Percentiles rank a stretch among this genome's conserved stretches.
Evolutionary conservation across 192 early-diverging fungal species (phyloP).

Genomic region (Mortierella claussenii): DNA sequence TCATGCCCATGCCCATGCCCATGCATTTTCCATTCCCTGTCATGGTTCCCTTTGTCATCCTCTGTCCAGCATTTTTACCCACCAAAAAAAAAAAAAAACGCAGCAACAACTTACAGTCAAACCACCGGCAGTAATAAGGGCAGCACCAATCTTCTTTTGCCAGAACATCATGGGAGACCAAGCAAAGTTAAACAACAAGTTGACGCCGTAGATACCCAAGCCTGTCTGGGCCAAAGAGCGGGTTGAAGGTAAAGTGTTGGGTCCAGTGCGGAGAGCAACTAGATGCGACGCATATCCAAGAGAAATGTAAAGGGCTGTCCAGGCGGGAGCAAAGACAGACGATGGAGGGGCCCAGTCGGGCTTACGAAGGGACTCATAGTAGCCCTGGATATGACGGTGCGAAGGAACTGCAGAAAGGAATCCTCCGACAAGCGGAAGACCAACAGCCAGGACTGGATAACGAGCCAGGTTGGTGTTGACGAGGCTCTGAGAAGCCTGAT

Average conservation of each 20-base stretch:
- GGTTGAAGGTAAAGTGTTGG: conserved; percentile 9
- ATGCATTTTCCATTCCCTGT: no score
- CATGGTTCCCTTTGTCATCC: no score
- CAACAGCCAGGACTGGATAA: conserved; percentile 41
- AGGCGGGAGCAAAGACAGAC: conserved; percentile 23
- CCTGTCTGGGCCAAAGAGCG: conserved; percentile 23
- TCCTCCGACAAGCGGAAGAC: conserved; percentile 39
- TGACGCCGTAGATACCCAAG: conserved; percentile 28
- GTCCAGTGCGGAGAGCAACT: conserved; percentile 17
- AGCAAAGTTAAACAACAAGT: conserved; percentile 43
- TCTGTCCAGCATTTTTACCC: no score
- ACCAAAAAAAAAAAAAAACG: no score
- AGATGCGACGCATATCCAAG: conserved; percentile 45
- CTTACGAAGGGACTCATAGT: conserved; percentile 18
- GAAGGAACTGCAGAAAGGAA: conserved; percentile 32
- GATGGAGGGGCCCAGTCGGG: conserved; percentile 29
- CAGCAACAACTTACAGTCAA: conserved; percentile 39
- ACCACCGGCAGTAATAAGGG: conserved; percentile 29
- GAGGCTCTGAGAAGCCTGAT: conserved; percentile 15
- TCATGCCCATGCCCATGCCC: no score
- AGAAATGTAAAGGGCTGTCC: conserved; percentile 31
- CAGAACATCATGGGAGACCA: conserved; percentile 46
- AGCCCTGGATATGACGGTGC: neutral
- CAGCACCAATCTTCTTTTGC: conserved; percentile 34
- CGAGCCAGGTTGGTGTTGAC: conserved; percentile 41